phyloP scores from a whole-genome alignment of 257 asterid genomes.

The Fraxinus excelsior region DNA sequence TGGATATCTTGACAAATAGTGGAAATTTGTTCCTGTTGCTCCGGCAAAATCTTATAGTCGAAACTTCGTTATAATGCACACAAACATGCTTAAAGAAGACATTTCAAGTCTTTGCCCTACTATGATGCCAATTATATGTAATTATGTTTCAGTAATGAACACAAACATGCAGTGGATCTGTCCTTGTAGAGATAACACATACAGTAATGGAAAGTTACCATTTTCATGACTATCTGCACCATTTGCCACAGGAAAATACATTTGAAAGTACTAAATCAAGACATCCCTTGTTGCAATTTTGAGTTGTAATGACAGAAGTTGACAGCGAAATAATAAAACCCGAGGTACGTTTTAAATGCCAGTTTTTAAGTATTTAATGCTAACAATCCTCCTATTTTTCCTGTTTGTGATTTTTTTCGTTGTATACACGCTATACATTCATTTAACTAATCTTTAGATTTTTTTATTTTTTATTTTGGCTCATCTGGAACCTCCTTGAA shows the following conservation, averaged over 20 bases:
- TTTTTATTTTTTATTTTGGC: background rate
- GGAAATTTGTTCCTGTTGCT: background rate
- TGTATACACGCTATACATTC: background rate
- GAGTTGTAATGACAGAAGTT: background rate
- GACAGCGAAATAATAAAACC: conserved; percentile 2
- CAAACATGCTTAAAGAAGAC: background rate
- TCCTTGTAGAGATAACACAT: background rate
- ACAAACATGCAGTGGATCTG: background rate
- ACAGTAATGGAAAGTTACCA: background rate
- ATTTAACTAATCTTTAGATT: background rate
- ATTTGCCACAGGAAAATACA: background rate
- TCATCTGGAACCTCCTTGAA: background rate
- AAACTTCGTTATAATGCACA: background rate
- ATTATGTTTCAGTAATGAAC: background rate
- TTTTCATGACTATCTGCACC: background rate
- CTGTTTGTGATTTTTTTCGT: background rate
- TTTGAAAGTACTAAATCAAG: background rate
- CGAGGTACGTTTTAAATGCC: background rate
- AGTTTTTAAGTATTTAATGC: background rate
- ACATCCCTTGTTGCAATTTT: background rate
- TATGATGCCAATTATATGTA: background rate
- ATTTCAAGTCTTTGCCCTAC: background rate
- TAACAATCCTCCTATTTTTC: background rate
- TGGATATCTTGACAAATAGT: background rate
- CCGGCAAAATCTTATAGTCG: background rate